Conservation (phyloP, 2,329 filamentous ascomycete genomes). For the Chalara sp. region DNA sequence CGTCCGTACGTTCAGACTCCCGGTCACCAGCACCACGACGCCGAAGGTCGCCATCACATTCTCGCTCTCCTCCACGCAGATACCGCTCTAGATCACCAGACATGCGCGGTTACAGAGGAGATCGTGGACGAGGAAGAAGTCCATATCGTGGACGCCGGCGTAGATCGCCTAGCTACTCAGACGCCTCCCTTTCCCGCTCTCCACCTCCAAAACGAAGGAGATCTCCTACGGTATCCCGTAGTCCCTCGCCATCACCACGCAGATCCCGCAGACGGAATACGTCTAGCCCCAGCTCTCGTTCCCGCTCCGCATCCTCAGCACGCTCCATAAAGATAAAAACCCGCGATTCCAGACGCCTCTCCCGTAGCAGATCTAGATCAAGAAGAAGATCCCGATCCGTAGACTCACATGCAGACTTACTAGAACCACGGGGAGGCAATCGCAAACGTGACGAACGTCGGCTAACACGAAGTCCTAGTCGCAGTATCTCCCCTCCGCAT, state of each 20-base stretch:
- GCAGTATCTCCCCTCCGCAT: constrained; percentile 24
- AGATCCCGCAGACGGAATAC: constrained; percentile 15
- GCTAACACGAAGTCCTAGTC: constrained; percentile 28
- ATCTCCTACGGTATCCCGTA: constrained; percentile 20
- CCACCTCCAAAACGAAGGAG: constrained; percentile 24
- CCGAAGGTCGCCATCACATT: constrained; percentile 22
- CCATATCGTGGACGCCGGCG: constrained; percentile 24
- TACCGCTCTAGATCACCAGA: constrained; percentile 24
- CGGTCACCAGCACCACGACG: constrained; percentile 22
- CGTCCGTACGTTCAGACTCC: constrained; percentile 16
- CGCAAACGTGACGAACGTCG: constrained; percentile 24
- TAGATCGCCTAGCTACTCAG: constrained; percentile 19
- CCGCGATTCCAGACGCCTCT: constrained; percentile 6
- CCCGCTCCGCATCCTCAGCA: constrained; percentile 19
- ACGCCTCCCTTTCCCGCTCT: constrained; percentile 20
- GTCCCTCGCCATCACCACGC: constrained; percentile 23
- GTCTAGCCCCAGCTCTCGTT: constrained; percentile 23
- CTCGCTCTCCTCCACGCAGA: constrained; percentile 25
- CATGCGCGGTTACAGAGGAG: constrained; percentile 12
- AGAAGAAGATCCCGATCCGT: constrained; percentile 10
- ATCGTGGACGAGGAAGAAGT: constrained; percentile 23
- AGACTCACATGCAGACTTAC: neutral
- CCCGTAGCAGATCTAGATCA: constrained; percentile 18
- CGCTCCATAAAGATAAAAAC: neutral
- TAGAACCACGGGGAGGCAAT: constrained; percentile 2